phyloP scores from a whole-genome alignment of 1,284 basidiomycete genomes.

The Boletus mariae region DNA sequence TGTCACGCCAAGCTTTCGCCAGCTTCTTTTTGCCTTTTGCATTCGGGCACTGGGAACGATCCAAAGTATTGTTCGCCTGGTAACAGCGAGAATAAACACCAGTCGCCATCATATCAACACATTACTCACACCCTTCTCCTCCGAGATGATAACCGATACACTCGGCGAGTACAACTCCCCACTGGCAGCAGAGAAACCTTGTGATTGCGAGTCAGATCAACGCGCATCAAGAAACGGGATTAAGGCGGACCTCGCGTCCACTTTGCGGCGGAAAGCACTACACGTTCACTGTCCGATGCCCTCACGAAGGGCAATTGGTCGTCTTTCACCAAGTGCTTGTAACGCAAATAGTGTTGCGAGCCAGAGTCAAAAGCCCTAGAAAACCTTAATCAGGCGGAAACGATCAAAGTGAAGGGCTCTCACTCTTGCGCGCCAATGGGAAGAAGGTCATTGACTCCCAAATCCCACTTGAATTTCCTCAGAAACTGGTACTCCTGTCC shows the following conservation, averaged over 20 bases:
- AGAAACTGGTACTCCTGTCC: slow-evolving; percentile 60
- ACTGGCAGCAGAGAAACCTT: slow-evolving; percentile 54
- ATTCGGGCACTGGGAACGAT: slow-evolving; percentile 65
- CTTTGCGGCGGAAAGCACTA: slow-evolving; percentile 64
- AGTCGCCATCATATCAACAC: neutral
- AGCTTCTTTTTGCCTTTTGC: slow-evolving; percentile 46
- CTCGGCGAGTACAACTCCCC: slow-evolving; percentile 38
- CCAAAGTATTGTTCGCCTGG: slow-evolving; percentile 70
- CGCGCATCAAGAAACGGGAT: neutral
- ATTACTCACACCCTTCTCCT: slow-evolving; percentile 48
- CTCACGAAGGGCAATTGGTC: slow-evolving; percentile 62
- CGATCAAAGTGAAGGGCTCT: slow-evolving; percentile 20
- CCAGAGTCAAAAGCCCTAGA: slow-evolving; percentile 52
- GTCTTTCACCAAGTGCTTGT: slow-evolving; percentile 44
- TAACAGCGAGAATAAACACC: slow-evolving; percentile 5
- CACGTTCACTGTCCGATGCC: slow-evolving; percentile 56
- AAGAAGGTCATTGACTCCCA: slow-evolving; percentile 62
- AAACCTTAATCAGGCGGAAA: neutral
- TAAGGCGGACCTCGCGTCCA: slow-evolving; percentile 59
- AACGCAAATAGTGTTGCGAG: slow-evolving; percentile 47
- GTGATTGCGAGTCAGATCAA: neutral
- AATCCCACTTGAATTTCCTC: slow-evolving; percentile 52
- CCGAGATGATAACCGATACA: slow-evolving; percentile 53
- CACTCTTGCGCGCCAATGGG: slow-evolving; percentile 71
- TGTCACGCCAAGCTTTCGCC: slow-evolving; percentile 49